Base-by-base conservation (phyloP, 73 alveolate genomes). In the Symbiodinium pilosum region DNA sequence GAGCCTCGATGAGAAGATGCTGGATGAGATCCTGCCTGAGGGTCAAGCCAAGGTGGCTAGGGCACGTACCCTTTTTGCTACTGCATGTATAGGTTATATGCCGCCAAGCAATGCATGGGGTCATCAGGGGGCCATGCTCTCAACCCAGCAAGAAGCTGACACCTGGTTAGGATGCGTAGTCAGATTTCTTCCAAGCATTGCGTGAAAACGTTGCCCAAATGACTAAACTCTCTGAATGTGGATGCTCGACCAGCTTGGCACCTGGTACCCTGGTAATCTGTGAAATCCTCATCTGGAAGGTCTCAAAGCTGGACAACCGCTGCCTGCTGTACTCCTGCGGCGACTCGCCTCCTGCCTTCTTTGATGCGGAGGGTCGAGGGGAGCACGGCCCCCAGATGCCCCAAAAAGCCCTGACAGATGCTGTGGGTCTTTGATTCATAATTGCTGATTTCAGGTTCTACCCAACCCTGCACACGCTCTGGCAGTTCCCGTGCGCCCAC, bases 31-130 rank as follows among this genome's bases (percentile, higher is more conserved):
- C 54, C 40, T 91, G 81, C 97, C 97, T 26, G 97, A 91, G 88
- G 97, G 97, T n/a, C 97, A 91, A 91, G 97, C 97, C 16, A 91
- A 91, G 97, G 97, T 83, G 32, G n/a, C 43, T n/a, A 7, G 43
- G 2, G 38, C 30, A 24, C 44, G 9, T 24, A 14, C 44, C 2
- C 4, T 30, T 73, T 73, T 43, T 30, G 2, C 9, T 21, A 14
- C 43, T n/a, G 43, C 14, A 2, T 73, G 86, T 34, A 73, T 11
- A 41, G 30, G n/a, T 73, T 26, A 16, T 34, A 73, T n/a, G n/a
- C n/a, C n/a, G n/a, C n/a, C n/a, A n/a, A n/a, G n/a, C n/a, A n/a
- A 12, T 16, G 73, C 71, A 21, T 11, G 0, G 68, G 21, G 28
- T 54, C 73, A 54, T 24, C 32, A 54, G 26, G 73, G 34, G 68